phyloP scores from a whole-genome alignment of 345 rosid species.

The Pistacia integerrima region DNA sequence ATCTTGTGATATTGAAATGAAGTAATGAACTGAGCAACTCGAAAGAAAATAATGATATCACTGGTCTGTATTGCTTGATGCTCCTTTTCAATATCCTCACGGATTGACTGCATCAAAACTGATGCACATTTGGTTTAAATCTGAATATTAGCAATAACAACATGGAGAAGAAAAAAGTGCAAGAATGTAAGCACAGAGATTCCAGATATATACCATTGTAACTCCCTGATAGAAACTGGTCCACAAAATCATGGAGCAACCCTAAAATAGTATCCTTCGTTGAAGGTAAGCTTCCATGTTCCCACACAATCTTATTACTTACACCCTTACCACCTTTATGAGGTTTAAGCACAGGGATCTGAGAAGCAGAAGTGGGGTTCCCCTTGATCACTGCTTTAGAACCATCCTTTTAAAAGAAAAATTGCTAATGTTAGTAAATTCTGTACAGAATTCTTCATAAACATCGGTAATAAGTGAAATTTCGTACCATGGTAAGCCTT shows the following conservation, averaged over 20 bases:
- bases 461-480: constrained; percentile 13
- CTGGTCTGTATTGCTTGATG: constrained; percentile 72
- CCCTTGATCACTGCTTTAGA: constrained; percentile 70
- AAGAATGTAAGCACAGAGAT: constrained; percentile 15
- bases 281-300: constrained; percentile 53
- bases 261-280: constrained; percentile 52
- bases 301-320: constrained; percentile 61
- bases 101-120: constrained; percentile 85
- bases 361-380: constrained; percentile 50
- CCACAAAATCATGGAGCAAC: constrained; percentile 74
- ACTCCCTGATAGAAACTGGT: constrained; percentile 80
- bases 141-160: constrained; percentile 20
- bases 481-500: constrained; percentile 71
- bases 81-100: constrained; percentile 87
- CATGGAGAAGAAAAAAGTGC: constrained; percentile 2
- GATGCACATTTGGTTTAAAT: constrained; percentile 27
- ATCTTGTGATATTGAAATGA: constrained; percentile 79
- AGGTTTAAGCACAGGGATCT: constrained; percentile 40
- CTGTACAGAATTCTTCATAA: constrained; percentile 10
- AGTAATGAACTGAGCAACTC: constrained; percentile 75
- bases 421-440: constrained; percentile 11
- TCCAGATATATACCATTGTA: constrained; percentile 67
- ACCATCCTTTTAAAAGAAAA: constrained; percentile 68
- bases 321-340: constrained; percentile 47
- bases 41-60: constrained; percentile 73